Conservation (phyloP, 495 filamentous ascomycete species). For the Aspergillus haitiensis region DNA sequence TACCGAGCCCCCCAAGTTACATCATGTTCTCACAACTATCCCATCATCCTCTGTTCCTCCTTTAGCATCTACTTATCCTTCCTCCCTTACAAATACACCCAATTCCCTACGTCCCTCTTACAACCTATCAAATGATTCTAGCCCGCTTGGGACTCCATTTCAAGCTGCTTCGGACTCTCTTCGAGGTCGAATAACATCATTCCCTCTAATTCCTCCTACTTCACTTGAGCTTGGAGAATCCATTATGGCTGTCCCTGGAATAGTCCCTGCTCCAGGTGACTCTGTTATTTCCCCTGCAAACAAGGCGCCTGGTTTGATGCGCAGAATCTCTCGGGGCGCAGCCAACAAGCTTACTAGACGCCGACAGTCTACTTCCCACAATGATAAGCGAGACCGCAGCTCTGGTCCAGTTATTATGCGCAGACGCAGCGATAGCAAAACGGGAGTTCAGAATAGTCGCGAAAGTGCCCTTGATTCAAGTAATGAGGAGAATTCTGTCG, state of each 20-base stretch:
- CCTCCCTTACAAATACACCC: slow-evolving; percentile 35
- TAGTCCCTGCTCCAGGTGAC: slow-evolving; percentile 43
- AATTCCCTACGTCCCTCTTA: slow-evolving; percentile 32
- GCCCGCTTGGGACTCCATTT: slow-evolving; percentile 51
- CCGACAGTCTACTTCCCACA: slow-evolving; percentile 68
- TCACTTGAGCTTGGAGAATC: slow-evolving; percentile 58
- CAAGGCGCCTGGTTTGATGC: slow-evolving; percentile 62
- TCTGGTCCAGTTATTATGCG: slow-evolving; percentile 85
- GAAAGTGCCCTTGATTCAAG: slow-evolving; percentile 50
- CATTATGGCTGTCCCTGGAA: slow-evolving; percentile 46
- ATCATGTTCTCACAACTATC: slow-evolving; percentile 35
- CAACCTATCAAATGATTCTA: slow-evolving; percentile 42
- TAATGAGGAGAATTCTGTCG: slow-evolving; percentile 66
- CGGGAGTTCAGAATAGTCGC: slow-evolving; percentile 56
- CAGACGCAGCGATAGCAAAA: slow-evolving; percentile 83
- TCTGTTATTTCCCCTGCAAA: slow-evolving; percentile 50
- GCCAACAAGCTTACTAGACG: slow-evolving; percentile 62
- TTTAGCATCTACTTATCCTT: slow-evolving; percentile 34
- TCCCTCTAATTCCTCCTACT: slow-evolving; percentile 38
- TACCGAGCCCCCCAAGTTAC: slow-evolving; percentile 38
- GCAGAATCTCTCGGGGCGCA: slow-evolving; percentile 65
- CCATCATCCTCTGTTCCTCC: slow-evolving; percentile 33
- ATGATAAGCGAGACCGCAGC: slow-evolving; percentile 77
- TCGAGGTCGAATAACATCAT: slow-evolving; percentile 44
- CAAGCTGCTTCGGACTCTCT: slow-evolving; percentile 52